Evolutionary conservation across 1,284 basidiomycete species (phyloP).

Genomic region (Moesziomyces sp.): DNA sequence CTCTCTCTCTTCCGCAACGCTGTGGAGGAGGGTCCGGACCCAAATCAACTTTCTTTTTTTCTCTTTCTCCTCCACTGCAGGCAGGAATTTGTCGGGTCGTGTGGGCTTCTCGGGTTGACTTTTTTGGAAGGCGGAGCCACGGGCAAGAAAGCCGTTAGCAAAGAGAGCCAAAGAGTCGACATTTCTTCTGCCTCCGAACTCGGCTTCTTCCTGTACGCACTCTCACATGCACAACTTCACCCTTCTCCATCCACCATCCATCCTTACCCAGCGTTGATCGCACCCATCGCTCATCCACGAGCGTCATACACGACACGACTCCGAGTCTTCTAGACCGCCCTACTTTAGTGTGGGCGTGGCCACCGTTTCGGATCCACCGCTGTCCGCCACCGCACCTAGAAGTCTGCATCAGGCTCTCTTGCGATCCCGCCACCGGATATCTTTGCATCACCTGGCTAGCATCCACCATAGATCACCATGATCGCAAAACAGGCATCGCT

Average conservation of each 20-base stretch:
- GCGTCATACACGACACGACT: too few species aligned
- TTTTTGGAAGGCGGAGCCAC: too few species aligned
- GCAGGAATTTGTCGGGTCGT: conserved; percentile 1
- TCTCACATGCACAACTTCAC: too few species aligned
- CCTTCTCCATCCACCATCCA: background rate
- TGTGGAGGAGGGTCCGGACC: too few species aligned
- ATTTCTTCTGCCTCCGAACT: background rate
- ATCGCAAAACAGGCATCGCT: conserved; percentile 35
- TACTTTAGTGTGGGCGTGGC: too few species aligned
- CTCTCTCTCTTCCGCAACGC: too few species aligned
- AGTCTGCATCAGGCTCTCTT: too few species aligned
- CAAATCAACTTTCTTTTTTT: background rate
- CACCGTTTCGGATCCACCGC: too few species aligned
- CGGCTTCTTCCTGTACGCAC: background rate
- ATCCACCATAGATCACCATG: conserved; percentile 11
- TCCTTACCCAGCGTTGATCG: background rate
- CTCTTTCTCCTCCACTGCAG: background rate
- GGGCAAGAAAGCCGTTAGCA: background rate
- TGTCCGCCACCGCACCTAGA: too few species aligned
- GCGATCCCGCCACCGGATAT: background rate
- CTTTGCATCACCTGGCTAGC: background rate
- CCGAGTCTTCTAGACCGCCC: too few species aligned
- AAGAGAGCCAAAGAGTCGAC: background rate
- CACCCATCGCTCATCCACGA: background rate
- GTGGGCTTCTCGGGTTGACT: background rate